These are phyloP conservation scores for Tuber borchii DNA, from an alignment of 495 filamentous ascomycete species.

Conservation along the genomic window DNA sequence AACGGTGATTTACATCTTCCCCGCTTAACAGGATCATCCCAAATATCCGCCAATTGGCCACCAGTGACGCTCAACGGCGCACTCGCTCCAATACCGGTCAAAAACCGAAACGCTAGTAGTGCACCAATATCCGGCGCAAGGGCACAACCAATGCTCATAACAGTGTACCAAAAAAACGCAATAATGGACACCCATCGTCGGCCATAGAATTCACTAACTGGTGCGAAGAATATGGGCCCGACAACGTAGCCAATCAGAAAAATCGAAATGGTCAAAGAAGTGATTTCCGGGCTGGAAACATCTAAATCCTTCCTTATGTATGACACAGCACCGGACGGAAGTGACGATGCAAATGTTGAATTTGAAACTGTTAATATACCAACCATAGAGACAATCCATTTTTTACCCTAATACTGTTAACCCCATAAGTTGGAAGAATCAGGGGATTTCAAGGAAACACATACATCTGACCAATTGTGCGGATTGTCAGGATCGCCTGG, in stretches of 20 bases:
- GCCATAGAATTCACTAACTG: conserved; percentile 52
- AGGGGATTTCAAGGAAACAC: neutral
- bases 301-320: conserved; percentile 47
- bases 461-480: conserved; percentile 48
- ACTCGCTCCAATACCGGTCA: conserved; percentile 50
- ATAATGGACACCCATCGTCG: conserved; percentile 49
- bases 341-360: conserved; percentile 52
- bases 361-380: conserved; percentile 50
- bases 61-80: conserved; percentile 50
- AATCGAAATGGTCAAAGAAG: conserved; percentile 50
- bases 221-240: conserved; percentile 51
- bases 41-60: conserved; percentile 52
- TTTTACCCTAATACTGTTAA: conserved; percentile 29
- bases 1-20: conserved; percentile 48
- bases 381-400: conserved; percentile 47
- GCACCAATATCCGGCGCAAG: conserved; percentile 50
- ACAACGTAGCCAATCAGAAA: conserved; percentile 52
- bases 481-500: conserved; percentile 50
- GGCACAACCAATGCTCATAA: conserved; percentile 52
- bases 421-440: neutral
- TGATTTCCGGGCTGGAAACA: conserved; percentile 45
- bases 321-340: conserved; percentile 48
- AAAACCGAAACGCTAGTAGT: conserved; percentile 50
- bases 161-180: conserved; percentile 46
- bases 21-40: conserved; percentile 48